Evolutionary conservation across 352 stramenopile genomes (phyloP).

Genomic region (Phytophthora citricola): DNA sequence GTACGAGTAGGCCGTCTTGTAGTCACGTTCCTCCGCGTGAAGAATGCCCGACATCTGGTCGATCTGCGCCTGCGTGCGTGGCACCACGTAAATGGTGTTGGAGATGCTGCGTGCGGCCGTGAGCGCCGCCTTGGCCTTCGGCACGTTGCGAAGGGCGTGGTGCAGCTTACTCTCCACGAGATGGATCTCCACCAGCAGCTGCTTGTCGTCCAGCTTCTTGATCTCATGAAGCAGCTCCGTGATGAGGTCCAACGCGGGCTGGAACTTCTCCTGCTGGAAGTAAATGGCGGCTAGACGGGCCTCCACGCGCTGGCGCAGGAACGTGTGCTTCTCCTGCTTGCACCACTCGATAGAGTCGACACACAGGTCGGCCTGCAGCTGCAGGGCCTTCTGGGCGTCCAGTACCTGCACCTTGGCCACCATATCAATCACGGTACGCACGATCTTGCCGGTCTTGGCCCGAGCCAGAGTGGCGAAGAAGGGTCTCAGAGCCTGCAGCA

Average conservation of each 20-base stretch:
- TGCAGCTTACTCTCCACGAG: constrained; percentile 98
- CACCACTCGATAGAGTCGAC: constrained; percentile 96
- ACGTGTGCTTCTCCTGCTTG: constrained; percentile 95
- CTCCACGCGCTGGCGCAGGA: constrained; percentile 98
- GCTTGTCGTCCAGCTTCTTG: constrained; percentile 99
- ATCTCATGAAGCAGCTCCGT: constrained; percentile 96
- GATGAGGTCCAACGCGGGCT: constrained; percentile 93
- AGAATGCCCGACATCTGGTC: constrained; percentile 98
- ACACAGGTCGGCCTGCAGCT: constrained; percentile 95
- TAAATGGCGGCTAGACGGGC: constrained; percentile 93
- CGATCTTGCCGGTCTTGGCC: constrained; percentile 99
- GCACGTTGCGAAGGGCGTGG: constrained; percentile 97
- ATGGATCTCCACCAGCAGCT: constrained; percentile 98
- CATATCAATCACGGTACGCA: constrained; percentile 98
- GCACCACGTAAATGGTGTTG: constrained; percentile 98
- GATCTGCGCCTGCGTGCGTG: constrained; percentile 94
- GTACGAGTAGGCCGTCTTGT: constrained; percentile 99
- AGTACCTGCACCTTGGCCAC: constrained; percentile 92
- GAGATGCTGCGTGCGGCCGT: constrained; percentile 97
- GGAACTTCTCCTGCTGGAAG: constrained; percentile 92
- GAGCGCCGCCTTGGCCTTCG: constrained; percentile 96
- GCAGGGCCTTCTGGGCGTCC: constrained; percentile 91
- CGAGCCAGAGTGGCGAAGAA: constrained; percentile 97
- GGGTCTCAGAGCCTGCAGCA: constrained; percentile 88
- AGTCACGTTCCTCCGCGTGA: constrained; percentile 98